Conservation (phyloP, 441 rosid genomes). For the Euphorbia celastroides region DNA sequence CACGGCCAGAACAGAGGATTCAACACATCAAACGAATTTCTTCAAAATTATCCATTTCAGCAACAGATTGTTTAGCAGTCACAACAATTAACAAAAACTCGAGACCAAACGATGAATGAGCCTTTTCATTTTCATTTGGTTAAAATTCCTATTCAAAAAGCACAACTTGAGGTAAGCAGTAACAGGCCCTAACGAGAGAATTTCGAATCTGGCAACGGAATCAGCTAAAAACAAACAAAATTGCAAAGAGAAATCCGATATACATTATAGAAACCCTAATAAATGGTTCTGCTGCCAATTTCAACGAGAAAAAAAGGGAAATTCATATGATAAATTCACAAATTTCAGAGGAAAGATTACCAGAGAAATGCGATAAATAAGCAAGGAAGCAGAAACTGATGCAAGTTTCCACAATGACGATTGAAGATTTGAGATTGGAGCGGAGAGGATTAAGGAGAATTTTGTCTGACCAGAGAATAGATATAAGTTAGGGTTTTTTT, state of each 20-base stretch:
- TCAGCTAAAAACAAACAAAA: not conserved
- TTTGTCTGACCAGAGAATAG: not conserved
- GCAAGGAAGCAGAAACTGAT: constrained; percentile 2
- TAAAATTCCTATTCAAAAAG: too few relatives aligned
- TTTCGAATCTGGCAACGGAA: not conserved
- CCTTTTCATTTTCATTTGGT: not conserved
- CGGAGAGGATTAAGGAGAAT: not conserved
- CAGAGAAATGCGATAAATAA: constrained; percentile 1
- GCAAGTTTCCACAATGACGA: not conserved
- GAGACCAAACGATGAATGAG: not conserved
- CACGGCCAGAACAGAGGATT: not conserved
- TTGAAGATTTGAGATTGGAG: not conserved
- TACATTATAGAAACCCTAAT: not conserved
- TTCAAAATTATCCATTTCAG: not conserved
- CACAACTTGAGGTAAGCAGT: not conserved
- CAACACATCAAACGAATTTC: not conserved
- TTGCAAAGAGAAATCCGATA: not conserved
- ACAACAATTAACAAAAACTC: not conserved
- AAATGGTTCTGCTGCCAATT: not conserved
- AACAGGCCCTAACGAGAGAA: not conserved
- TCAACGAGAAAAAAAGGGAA: not conserved
- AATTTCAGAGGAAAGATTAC: constrained; percentile 16
- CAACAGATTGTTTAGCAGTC: not conserved
- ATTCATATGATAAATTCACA: not conserved
- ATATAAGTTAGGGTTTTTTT: not conserved